phyloP scores from a whole-genome alignment of 257 asterid species.

The Gentiana straminea region DNA sequence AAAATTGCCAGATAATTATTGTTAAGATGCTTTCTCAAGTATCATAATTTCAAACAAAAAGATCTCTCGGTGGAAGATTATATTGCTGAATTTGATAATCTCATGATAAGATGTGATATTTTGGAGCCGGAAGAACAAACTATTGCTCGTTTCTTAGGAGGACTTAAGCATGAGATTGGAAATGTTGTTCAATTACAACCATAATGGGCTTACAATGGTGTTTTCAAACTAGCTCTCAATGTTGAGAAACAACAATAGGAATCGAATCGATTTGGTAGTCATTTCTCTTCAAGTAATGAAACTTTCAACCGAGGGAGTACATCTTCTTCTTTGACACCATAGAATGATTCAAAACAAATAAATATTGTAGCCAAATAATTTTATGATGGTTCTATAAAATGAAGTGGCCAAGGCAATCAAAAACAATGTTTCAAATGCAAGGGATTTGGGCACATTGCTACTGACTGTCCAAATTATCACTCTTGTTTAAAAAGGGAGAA shows the following conservation, averaged over 20 bases:
- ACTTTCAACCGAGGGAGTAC: too few relatives aligned
- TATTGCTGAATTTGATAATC: not conserved
- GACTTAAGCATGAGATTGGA: not conserved
- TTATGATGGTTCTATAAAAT: too few relatives aligned
- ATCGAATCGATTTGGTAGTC: too few relatives aligned
- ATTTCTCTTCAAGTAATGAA: too few relatives aligned
- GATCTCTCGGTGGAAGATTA: not conserved
- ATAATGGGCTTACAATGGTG: not conserved
- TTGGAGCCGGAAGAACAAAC: not conserved
- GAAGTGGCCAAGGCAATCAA: too few relatives aligned
- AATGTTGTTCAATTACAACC: not conserved
- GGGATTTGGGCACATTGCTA: too few relatives aligned
- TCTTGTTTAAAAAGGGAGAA: too few relatives aligned
- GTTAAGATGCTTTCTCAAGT: not conserved
- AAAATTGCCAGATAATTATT: not conserved
- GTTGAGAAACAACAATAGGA: not conserved
- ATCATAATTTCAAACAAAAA: not conserved
- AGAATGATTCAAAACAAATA: too few relatives aligned
- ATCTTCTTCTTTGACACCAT: too few relatives aligned
- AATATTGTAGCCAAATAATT: too few relatives aligned
- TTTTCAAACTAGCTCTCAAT: not conserved
- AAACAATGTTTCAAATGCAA: too few relatives aligned
- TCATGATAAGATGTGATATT: not conserved
- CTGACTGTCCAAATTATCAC: too few relatives aligned
- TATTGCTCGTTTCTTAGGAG: not conserved